Conservation (phyloP, 495 filamentous ascomycete genomes). For the Lasiosphaeria miniovina region DNA sequence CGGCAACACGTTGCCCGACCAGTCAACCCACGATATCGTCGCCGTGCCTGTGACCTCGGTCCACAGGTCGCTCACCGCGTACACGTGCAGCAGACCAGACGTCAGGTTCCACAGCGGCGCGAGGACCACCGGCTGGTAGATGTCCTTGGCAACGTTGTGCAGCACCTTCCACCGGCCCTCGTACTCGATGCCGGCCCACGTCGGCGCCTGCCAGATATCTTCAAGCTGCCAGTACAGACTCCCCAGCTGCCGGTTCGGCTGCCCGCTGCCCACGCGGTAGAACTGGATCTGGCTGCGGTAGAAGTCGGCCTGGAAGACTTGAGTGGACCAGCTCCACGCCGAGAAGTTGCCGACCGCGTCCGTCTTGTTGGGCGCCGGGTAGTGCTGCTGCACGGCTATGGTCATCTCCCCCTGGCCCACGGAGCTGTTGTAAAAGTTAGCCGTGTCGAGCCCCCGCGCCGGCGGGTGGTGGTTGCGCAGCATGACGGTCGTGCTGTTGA, state of each 20-base stretch:
- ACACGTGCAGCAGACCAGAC: constrained; percentile 54
- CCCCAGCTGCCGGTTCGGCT: constrained; percentile 59
- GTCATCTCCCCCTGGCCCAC: constrained; percentile 65
- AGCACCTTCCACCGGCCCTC: constrained; percentile 65
- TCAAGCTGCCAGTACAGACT: constrained; percentile 69
- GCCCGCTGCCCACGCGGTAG: constrained; percentile 61
- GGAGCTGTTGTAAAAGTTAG: constrained; percentile 36
- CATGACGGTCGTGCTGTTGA: constrained; percentile 59
- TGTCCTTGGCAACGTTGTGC: constrained; percentile 58
- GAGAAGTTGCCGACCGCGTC: constrained; percentile 63
- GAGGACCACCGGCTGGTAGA: constrained; percentile 60
- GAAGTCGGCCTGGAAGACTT: constrained; percentile 66
- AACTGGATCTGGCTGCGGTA: constrained; percentile 63
- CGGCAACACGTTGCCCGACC: constrained; percentile 21
- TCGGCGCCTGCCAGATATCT: constrained; percentile 67
- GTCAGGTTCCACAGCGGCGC: constrained; percentile 59
- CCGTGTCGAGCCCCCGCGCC: constrained; percentile 47
- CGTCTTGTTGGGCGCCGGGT: constrained; percentile 57
- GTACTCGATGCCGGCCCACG: constrained; percentile 65
- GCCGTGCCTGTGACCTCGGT: constrained; percentile 26
- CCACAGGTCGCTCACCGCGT: constrained; percentile 60
- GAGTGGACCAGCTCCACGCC: constrained; percentile 65
- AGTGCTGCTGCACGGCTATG: constrained; percentile 55
- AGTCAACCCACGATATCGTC: constrained; percentile 29
- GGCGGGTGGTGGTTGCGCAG: constrained; percentile 68